Evolutionary conservation across 768 basidiomycete species (phyloP), one percentile per base, ranked within the genome.

Genomic region (Leccinum uliginosum): DNA sequence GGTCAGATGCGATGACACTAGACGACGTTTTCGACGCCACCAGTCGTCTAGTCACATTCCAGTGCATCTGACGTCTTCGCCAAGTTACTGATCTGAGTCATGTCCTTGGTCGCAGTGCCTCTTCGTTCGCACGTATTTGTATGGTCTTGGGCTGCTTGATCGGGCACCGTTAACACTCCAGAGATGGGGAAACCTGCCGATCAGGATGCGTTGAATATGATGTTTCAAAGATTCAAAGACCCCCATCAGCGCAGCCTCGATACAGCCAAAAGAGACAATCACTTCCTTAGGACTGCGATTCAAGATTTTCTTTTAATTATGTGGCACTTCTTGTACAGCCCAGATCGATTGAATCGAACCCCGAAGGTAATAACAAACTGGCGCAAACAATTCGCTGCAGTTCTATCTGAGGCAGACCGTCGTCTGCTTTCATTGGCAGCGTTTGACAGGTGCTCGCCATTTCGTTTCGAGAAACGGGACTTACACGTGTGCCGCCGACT

Each of bases 211-310:
- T 30, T 15, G 24, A 29, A 23, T 29, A 4, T 0, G 26, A 53
- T 23, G 26, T 46, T 40, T 12, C 40, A 9, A 9, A 32, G 6
- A 45, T 43, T 43, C 53, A 51, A 51, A 51, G 27, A 38, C n/a
- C 11, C 43, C 17, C 40, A 45, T 53, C 49, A 56, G 17, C 62
- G 45, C 62, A 59, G 61, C 44, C 54, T 32, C 35, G 38, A 32
- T 54, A 50, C 49, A 46, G 59, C 49, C 5, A 15, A 19, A 45
- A 8, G 15, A 8, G 11, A n/a, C n/a, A 17, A 17, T 50, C 23
- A 23, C 38, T 29, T 26, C 26, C 26, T 26, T 8, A 1, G 6
- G 15, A 9, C 15, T 9, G 21, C 46, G 8, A 27, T 27, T 15
- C 46, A 47, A 26, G 46, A 47, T 47, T 10, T 26, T 47, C 46